Evolutionary conservation across 352 stramenopile genomes (phyloP).

Genomic region (Pythium brachiatum): DNA sequence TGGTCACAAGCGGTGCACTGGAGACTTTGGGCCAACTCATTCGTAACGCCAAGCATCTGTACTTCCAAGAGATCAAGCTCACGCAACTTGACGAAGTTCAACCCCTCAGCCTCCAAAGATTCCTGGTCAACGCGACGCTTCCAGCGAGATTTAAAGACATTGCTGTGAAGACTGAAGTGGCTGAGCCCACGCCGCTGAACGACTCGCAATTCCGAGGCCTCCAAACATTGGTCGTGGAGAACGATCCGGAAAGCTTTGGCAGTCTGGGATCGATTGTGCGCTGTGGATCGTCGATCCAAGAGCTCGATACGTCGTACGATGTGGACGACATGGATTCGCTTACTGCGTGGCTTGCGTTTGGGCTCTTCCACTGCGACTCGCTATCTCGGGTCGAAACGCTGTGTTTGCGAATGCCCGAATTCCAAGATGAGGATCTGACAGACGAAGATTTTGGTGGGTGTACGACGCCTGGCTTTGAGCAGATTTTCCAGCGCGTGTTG

Average conservation of each 20-base stretch:
- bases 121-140: background rate
- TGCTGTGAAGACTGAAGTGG: background rate
- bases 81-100: no score
- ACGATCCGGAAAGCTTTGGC: background rate
- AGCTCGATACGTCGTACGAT: background rate
- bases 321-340: background rate
- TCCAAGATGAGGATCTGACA: no score
- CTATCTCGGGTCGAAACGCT: background rate
- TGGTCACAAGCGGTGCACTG: slow-evolving; percentile 11
- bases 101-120: no score
- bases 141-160: background rate
- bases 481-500: background rate
- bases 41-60: slow-evolving; percentile 2
- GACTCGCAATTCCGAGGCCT: no score
- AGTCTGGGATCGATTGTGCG: background rate
- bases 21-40: slow-evolving; percentile 8
- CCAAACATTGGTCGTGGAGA: background rate
- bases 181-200: background rate
- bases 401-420: background rate
- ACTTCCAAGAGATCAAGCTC: slow-evolving; percentile 9
- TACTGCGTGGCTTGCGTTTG: background rate
- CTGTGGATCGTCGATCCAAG: background rate
- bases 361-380: background rate
- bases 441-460: no score
- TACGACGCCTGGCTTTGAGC: background rate